phyloP scores from a whole-genome alignment of 352 stramenopile species.

The Discostella stelligera region DNA sequence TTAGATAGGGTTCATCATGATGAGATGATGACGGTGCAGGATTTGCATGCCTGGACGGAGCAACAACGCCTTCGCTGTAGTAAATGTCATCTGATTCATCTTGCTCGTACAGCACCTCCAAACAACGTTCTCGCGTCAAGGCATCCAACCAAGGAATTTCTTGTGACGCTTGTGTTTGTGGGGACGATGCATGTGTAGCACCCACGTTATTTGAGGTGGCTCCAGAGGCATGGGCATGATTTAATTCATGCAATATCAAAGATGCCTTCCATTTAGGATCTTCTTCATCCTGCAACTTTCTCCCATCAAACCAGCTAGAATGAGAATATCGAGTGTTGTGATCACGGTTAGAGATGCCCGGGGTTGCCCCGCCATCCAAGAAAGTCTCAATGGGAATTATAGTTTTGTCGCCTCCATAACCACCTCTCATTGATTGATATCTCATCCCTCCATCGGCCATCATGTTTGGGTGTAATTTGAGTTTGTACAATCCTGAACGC shows the following conservation, averaged over 20 bases:
- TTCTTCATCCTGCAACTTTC: constrained; percentile 33
- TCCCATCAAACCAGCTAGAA: constrained; percentile 27
- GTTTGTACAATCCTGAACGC: constrained; percentile 50
- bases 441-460: constrained; percentile 41
- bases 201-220: neutral
- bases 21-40: constrained; percentile 39
- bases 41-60: constrained; percentile 2
- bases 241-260: constrained; percentile 64
- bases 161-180: constrained; percentile 4
- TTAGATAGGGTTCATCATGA: constrained; percentile 48
- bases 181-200: constrained; percentile 1
- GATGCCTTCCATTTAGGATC: constrained; percentile 77
- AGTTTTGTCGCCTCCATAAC: neutral
- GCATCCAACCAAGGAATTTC: constrained; percentile 74
- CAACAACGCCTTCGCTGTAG: constrained; percentile 6
- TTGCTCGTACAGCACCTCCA: constrained; percentile 52
- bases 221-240: constrained; percentile 44
- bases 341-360: constrained; percentile 16
- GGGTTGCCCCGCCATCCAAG: constrained; percentile 43
- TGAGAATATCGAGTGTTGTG: constrained; percentile 16
- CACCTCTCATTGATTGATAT: constrained; percentile 17
- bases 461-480: constrained; percentile 46
- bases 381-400: constrained; percentile 30
- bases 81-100: constrained; percentile 23
- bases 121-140: constrained; percentile 61